Conservation (phyloP, 306 rosid species). For the Lupinus albus region DNA sequence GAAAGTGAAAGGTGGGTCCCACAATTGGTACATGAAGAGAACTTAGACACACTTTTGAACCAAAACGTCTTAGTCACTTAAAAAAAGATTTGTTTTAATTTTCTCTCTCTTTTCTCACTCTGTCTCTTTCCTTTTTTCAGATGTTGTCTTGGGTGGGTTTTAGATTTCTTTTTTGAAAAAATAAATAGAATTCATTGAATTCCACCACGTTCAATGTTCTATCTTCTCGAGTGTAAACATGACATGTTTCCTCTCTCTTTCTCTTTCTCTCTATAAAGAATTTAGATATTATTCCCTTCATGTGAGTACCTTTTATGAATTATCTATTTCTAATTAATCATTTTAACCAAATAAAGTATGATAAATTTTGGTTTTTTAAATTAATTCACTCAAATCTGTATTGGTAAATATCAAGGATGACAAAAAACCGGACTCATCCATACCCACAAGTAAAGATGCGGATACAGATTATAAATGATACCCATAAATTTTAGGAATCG, state of each 20-base stretch:
- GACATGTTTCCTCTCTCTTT: constrained; percentile 17
- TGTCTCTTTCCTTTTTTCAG: constrained; percentile 34
- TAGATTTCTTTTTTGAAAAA: background rate
- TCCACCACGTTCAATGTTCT: constrained; percentile 47
- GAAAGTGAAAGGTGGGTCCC: constrained; percentile 52
- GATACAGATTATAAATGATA: too few species aligned
- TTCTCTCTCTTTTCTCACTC: constrained; percentile 10
- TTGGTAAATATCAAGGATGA: too few species aligned
- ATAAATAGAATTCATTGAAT: constrained; percentile 15
- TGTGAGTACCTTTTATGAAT: too few species aligned
- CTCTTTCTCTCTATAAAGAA: background rate
- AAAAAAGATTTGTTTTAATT: constrained; percentile 54
- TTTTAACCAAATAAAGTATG: too few species aligned
- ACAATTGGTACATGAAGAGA: constrained; percentile 77
- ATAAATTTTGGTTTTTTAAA: too few species aligned
- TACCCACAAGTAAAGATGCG: too few species aligned
- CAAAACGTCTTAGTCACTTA: constrained; percentile 65
- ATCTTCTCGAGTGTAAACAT: constrained; percentile 43
- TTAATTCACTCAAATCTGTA: too few species aligned
- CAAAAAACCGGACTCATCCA: too few species aligned
- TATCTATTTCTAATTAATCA: too few species aligned
- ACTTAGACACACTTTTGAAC: constrained; percentile 86
- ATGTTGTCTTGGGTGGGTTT: background rate
- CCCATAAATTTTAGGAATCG: too few species aligned
- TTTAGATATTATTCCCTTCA: too few species aligned